Conservation (phyloP, 2,329 filamentous ascomycete species). For the Aureobasidium sp. region DNA sequence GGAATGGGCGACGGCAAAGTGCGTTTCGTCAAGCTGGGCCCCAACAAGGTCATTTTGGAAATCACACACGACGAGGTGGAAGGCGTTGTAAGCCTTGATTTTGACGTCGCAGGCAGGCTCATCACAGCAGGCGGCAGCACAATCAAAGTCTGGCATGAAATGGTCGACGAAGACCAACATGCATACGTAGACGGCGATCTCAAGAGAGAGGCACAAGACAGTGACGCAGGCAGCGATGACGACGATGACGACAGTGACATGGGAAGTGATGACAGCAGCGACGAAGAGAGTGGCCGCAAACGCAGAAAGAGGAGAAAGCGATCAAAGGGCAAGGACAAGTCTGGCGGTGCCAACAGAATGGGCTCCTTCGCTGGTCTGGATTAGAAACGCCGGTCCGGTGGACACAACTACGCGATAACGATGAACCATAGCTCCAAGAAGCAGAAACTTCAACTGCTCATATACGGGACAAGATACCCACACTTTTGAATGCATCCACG, state of each 20-base stretch:
- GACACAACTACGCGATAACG: not conserved
- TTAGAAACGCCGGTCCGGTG: not conserved
- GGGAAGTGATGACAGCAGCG: conserved; percentile 32
- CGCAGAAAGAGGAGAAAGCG: conserved; percentile 39
- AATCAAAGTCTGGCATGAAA: conserved; percentile 85
- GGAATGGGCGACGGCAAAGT: conserved; percentile 77
- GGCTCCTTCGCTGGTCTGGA: conserved; percentile 9
- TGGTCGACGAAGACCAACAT: conserved; percentile 41
- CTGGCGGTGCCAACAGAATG: conserved; percentile 9
- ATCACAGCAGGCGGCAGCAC: conserved; percentile 81
- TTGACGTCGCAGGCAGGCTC: conserved; percentile 79
- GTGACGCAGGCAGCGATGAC: conserved; percentile 38
- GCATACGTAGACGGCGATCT: conserved; percentile 36
- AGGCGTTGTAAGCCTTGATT: conserved; percentile 71
- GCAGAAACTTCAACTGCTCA: no score
- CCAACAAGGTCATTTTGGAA: conserved; percentile 63
- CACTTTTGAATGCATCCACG: not conserved
- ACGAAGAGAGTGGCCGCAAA: conserved; percentile 35
- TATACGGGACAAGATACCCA: conserved; percentile 11
- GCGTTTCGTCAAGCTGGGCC: conserved; percentile 66
- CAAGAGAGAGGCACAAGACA: conserved; percentile 41
- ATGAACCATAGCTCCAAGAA: no score
- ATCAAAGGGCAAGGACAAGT: conserved; percentile 25
- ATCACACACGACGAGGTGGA: conserved; percentile 79
- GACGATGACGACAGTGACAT: conserved; percentile 39